Evolutionary conservation across 768 basidiomycete species (phyloP), one percentile per base, ranked within the genome.

Genomic region (Boletus speciosus): DNA sequence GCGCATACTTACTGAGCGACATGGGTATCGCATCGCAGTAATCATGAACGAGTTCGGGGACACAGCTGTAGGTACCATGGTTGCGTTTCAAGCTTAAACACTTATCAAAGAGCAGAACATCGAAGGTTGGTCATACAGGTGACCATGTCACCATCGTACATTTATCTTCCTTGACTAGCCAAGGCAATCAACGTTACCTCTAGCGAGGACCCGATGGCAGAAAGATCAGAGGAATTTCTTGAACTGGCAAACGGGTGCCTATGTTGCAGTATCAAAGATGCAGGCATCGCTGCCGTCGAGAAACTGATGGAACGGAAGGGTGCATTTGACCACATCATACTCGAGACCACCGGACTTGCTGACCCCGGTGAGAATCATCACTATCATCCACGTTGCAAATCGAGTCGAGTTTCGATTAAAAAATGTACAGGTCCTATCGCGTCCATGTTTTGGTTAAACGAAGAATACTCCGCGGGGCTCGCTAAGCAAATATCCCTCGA

Each of bases 21-120:
- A 98, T 79, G 95, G 96, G 4, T 93, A 94, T 66, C 83, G 90
- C 36, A 97, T 99, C 52, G 96, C 96, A 5, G 96, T 99, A 21
- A 97, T 96, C 58, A 94, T 97, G 92, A 97, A 96, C 65, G 93
- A 95, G 71, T 98, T 98, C 67, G 96, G 93, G 9, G 94, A 97
- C 67, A 94, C 94, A 19, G 91, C 92, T 62, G 90, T 91, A 63
- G 65, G 84, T 75, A 36, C 38, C 41, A 38, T 39, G 46, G 36
- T 51, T 36, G 32, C 32, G 16, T 35, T 44, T 56, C 54, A 23
- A 51, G 23, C 45, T 48, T 59, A 42, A 65, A 60, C 36, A 61
- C 65, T 59, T 47, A 66, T 42, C 52, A 47, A 21, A 16, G 21
- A 27, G 9, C 62, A 91, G 89, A 96, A 93, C 65, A 97, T 98